A percentile compares a stretch with the other conserved stretches of the same genome.
phyloP scores from a whole-genome alignment of 1,284 basidiomycete species.

The Entoloma clypeatum region DNA sequence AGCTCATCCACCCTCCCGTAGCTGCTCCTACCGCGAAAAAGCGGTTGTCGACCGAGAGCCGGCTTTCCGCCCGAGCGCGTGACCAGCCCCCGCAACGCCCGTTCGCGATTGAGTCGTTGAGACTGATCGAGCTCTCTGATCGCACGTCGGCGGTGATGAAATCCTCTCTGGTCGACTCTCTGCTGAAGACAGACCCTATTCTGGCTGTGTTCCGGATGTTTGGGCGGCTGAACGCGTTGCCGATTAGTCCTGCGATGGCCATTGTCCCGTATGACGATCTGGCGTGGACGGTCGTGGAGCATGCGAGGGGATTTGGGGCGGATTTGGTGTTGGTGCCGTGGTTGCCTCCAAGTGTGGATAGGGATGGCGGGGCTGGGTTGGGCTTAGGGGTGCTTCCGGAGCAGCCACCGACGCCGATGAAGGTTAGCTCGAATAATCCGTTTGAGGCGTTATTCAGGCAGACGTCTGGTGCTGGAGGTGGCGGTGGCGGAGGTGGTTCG shows the following conservation, averaged over 20 bases:
- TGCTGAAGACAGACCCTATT: conserved; percentile 76
- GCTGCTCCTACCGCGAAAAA: conserved; percentile 5
- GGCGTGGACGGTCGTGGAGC: conserved; percentile 61
- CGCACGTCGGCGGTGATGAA: conserved; percentile 90
- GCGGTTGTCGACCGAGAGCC: conserved; percentile 15
- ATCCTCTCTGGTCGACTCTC: conserved; percentile 69
- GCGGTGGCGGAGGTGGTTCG: conserved; percentile 25
- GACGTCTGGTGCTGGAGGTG: no score
- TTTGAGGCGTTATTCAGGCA: conserved; percentile 64
- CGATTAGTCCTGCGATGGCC: conserved; percentile 65
- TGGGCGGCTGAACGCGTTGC: conserved; percentile 70
- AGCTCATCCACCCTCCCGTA: conserved; percentile 51
- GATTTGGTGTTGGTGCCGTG: conserved; percentile 87
- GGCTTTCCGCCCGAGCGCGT: conserved; percentile 8
- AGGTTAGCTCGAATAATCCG: conserved; percentile 36
- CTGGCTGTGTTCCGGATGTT: conserved; percentile 85
- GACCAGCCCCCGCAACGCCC: conserved; percentile 12
- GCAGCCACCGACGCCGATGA: conserved; percentile 12
- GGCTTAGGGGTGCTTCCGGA: conserved; percentile 5
- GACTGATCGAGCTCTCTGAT: conserved; percentile 87
- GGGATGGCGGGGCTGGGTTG: neutral
- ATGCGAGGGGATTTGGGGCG: conserved; percentile 56
- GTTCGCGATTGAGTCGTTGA: conserved; percentile 62
- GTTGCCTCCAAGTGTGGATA: conserved; percentile 37
- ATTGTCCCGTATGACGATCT: conserved; percentile 70